Evolutionary conservation across 108 stramenopile genomes (phyloP), one percentile per base, ranked within the genome.

Genomic region (Skeletonema marinoi): DNA sequence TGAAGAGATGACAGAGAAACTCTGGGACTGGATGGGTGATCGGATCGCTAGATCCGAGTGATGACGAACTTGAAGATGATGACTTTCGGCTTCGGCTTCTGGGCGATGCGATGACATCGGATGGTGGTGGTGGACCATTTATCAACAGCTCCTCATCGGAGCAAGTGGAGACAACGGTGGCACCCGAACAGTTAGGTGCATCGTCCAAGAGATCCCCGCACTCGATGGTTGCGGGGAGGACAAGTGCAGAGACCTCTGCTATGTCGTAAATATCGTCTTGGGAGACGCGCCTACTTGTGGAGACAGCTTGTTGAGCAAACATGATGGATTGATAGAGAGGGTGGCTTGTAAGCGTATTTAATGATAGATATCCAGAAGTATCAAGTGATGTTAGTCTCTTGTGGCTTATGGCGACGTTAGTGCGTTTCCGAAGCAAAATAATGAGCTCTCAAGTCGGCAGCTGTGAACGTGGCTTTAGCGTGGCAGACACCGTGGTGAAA

Each of bases 1-100:
- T 68, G 44, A 74, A 78, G 5, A 85, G 77, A 58, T 81, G 80
- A 66, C 67, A 78, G 13, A 85, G 67, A 51, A 85, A 85, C 66
- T 82, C 83, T 17, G 83, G 73, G 9, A 80, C 78, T 1, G 78
- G 73, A 7, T 72, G 78, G 67, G 60, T 73, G 39, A 51, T 19
- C n/a, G 50, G 50, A 4, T 51, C 50, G 19, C 19, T 51, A 6
- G 50, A 19, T 5, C 19, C 50, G 7, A 19, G 19, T n/a, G 50
- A 51, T 51, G 50, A 51, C 6, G 50, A 51, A 19, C 46, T n/a
- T n/a, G 50, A 51, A 1, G 50, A 19, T 17, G 50, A 51, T 51
- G 50, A 51, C 50, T 19, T 51, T 41, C 70, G 6, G 32, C 58
- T 60, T 60, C 70, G 29, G 31, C 59, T 35, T 1, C n/a, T 14